Conservation (phyloP, 2,329 filamentous ascomycete genomes). For the Aspergillus fumigatiaffinis region DNA sequence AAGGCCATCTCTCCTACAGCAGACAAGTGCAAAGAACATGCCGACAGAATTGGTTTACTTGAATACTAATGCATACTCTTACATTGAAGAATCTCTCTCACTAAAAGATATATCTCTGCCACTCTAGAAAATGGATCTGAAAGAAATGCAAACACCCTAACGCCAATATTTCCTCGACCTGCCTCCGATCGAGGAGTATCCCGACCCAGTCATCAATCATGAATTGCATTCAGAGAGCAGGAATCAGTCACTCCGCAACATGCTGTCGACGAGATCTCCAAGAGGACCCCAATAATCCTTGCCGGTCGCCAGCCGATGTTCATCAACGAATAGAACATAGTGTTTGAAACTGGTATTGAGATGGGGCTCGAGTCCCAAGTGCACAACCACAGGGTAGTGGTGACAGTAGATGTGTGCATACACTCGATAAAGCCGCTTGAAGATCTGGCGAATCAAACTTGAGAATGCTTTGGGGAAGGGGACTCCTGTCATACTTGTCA, state of each 20-base stretch:
- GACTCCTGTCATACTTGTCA: slow-evolving; percentile 56
- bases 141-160: slow-evolving; percentile 12
- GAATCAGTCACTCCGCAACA: slow-evolving; percentile 81
- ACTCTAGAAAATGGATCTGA: slow-evolving; percentile 1
- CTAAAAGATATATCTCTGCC: neutral
- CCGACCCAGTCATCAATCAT: slow-evolving; percentile 1
- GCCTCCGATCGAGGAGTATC: slow-evolving; percentile 1
- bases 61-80: neutral
- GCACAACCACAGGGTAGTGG: slow-evolving; percentile 94
- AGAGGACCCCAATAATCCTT: slow-evolving; percentile 97
- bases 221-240: neutral
- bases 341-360: slow-evolving; percentile 99
- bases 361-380: slow-evolving; percentile 92
- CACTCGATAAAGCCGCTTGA: slow-evolving; percentile 97
- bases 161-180: slow-evolving; percentile 8
- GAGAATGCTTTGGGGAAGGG: slow-evolving; percentile 94
- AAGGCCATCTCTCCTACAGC: neutral
- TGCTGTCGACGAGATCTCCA: slow-evolving; percentile 94
- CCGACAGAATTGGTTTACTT: neutral
- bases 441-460: slow-evolving; percentile 84
- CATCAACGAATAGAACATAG: slow-evolving; percentile 97
- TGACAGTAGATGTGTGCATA: slow-evolving; percentile 99
- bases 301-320: slow-evolving; percentile 85
- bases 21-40: neutral
- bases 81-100: neutral